A percentile compares a stretch with the other conserved stretches of the same genome.
Evolutionary conservation across 352 stramenopile genomes (phyloP).

Genomic region (Phytophthora podocarpi): DNA sequence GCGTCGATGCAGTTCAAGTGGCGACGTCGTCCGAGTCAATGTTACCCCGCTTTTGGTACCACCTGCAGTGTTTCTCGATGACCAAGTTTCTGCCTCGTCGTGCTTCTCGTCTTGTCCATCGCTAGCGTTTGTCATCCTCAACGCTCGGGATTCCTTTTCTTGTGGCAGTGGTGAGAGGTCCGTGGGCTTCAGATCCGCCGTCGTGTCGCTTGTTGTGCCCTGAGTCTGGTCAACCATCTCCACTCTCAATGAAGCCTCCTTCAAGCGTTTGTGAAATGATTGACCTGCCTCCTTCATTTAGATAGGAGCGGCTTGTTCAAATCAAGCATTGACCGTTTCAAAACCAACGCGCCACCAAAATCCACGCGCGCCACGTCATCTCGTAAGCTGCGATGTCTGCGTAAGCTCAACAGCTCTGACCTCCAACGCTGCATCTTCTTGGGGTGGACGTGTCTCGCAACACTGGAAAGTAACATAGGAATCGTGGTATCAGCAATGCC

Average conservation of each 20-base stretch:
- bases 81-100: neutral
- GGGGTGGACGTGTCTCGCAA: no score
- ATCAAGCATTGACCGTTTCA: slow-evolving; percentile 28
- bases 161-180: neutral
- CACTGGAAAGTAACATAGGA: no score
- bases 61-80: neutral
- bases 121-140: neutral
- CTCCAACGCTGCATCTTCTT: no score
- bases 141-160: no score
- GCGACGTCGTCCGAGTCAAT: slow-evolving; percentile 1
- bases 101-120: neutral
- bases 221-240: no score
- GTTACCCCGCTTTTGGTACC: neutral
- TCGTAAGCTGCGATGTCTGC: no score
- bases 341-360: slow-evolving; percentile 26
- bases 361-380: no score
- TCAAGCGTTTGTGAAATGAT: neutral
- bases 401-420: no score
- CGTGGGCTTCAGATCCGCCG: neutral
- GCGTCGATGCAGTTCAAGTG: slow-evolving; percentile 20
- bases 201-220: neutral
- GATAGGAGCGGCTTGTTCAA: no score
- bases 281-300: slow-evolving; percentile 9
- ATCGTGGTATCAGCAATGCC: slow-evolving; percentile 10
- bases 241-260: no score